Evolutionary conservation across 1,284 basidiomycete species (phyloP), one percentile per base, ranked within the genome.

Genomic region (Xerocomus alliaceus): DNA sequence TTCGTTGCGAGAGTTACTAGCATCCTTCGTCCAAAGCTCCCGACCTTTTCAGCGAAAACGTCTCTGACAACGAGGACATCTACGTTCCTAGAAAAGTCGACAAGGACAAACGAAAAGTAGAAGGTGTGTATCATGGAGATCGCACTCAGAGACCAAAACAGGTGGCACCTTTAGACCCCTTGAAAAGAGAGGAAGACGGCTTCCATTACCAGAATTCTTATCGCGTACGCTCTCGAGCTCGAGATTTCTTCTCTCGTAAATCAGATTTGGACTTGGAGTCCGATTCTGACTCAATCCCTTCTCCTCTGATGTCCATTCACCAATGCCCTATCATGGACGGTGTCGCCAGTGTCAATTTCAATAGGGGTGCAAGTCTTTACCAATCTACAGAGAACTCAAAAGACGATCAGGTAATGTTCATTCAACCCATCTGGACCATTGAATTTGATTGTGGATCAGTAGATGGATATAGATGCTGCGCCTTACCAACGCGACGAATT

Each of bases 381-480:
- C 53, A 67, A 18, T 74, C 70, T 3, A 35, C 39, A 58, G 71
- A 59, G 4, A 37, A n/a, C 8, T 18, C 42, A 5, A 53, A 12
- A 4, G 58, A 54, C 13, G 37, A 60, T 57, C 56, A 63, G 61
- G 70, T 71, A 20, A n/a, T 22, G 58, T 68, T 49, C 15, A 18
- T 48, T 46, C 22, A 15, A 34, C 26, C 24, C 29, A 8, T 35
- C 22, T 5, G 35, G 26, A 1, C 10, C n/a, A 6, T 42, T 8
- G 5, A 41, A 7, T 39, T 3, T 5, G 20, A 54, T 55, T 29
- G 31, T 35, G 44, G 10, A 51, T 62, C 44, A n/a, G 15, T 53
- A 71, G 71, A 73, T 71, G 65, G 64, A 65, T 39, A n/a, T 70
- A 15, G 69, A 73, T 4, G 1, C 11, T 13, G 44, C n/a, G 1